These are phyloP conservation scores for Pistacia integerrima DNA, from an alignment of 345 rosid genomes.

Conservation along the genomic window DNA sequence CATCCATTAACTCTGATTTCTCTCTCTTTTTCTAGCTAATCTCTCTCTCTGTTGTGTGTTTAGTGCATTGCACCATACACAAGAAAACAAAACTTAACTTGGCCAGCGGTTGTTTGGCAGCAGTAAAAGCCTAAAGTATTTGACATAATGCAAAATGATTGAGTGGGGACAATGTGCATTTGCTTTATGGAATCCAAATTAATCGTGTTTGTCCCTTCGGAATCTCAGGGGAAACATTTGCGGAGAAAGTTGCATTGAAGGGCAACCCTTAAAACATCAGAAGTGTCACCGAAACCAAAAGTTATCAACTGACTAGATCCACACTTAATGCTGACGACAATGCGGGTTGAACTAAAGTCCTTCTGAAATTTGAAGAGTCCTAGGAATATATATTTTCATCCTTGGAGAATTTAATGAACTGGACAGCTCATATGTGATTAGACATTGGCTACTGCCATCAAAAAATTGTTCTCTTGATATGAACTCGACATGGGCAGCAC, in stretches of 20 bases:
- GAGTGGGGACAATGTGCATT: slow-evolving; percentile 7
- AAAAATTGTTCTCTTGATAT: neutral
- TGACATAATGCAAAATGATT: neutral
- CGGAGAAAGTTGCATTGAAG: neutral
- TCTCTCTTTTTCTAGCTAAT: neutral
- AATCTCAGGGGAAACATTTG: neutral
- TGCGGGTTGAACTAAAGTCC: neutral
- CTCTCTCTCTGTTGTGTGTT: neutral
- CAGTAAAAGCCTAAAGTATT: neutral
- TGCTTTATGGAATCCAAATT: neutral
- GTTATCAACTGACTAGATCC: slow-evolving; percentile 18
- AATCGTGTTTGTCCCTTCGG: slow-evolving; percentile 7
- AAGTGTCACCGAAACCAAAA: slow-evolving; percentile 5
- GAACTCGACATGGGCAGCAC: slow-evolving; percentile 7
- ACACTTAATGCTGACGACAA: neutral
- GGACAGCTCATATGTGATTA: slow-evolving; percentile 21
- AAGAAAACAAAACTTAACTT: neutral
- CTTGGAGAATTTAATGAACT: neutral
- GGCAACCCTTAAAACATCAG: neutral
- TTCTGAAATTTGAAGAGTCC: neutral
- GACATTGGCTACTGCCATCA: slow-evolving; percentile 19
- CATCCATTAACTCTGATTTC: neutral
- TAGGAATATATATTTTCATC: neutral
- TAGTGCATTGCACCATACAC: neutral
- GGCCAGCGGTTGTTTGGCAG: neutral